phyloP scores from a whole-genome alignment of 345 rosid genomes.

The Laguncularia racemosa region DNA sequence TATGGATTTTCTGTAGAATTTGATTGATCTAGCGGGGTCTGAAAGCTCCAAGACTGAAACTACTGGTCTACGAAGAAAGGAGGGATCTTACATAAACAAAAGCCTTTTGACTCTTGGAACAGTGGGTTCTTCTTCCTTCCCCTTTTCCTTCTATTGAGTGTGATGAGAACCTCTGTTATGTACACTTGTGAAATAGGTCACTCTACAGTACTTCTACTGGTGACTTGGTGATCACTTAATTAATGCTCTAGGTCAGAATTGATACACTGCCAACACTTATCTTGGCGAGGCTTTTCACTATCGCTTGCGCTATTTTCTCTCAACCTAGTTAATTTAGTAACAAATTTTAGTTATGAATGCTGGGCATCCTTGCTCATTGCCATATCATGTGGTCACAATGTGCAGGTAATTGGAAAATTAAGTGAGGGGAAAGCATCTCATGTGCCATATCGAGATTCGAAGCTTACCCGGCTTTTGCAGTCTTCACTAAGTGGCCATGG shows the following conservation, averaged over 20 bases:
- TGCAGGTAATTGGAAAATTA: conserved; percentile 94
- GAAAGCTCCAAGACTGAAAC: conserved; percentile 99
- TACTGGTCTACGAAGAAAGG: conserved; percentile 93
- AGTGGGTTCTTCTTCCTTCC: conserved; percentile 36
- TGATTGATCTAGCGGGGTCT: conserved; percentile 99
- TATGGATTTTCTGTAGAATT: conserved; percentile 49
- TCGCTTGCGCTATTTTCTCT: too few species aligned
- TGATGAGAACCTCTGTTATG: not conserved
- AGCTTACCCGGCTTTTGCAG: conserved; percentile 97
- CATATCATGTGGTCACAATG: conserved; percentile 11
- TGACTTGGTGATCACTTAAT: too few species aligned
- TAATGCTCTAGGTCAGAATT: too few species aligned
- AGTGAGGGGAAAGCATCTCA: conserved; percentile 99
- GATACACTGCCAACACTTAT: too few species aligned
- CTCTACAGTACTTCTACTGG: too few species aligned
- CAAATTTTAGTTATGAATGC: not conserved
- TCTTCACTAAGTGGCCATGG: conserved; percentile 97
- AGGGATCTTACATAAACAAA: conserved; percentile 98
- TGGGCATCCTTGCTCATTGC: not conserved
- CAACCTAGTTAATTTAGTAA: too few species aligned
- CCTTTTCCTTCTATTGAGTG: not conserved
- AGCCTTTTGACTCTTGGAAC: conserved; percentile 99
- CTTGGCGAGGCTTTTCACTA: too few species aligned
- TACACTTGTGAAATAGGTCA: not conserved
- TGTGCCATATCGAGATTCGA: conserved; percentile 98